phyloP scores from a whole-genome alignment of 306 rosid species.

The Ziziphus jujuba region DNA sequence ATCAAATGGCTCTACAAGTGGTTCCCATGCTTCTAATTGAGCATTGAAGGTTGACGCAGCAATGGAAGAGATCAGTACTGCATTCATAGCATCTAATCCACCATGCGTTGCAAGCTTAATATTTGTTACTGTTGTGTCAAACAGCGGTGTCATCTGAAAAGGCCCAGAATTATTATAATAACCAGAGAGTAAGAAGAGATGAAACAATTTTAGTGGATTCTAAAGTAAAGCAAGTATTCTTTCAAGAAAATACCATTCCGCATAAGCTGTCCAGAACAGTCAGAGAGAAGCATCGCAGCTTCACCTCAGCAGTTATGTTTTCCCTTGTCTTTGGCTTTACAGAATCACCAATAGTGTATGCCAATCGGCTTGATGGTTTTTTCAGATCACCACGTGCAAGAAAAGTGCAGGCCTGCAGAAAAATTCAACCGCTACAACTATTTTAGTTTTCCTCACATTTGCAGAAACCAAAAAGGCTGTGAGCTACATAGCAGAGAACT shows the following conservation, averaged over 20 bases:
- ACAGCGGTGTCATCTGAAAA: conserved; percentile 87
- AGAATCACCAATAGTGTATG: conserved; percentile 76
- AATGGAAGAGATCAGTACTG: conserved; percentile 85
- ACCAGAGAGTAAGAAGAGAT: conserved; percentile 6
- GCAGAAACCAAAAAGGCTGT: neutral
- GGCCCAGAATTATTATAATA: conserved; percentile 19
- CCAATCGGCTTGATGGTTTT: conserved; percentile 79
- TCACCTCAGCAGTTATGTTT: conserved; percentile 88
- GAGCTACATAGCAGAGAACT: conserved; percentile 2
- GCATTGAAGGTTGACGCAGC: conserved; percentile 97
- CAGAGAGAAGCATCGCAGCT: conserved; percentile 79
- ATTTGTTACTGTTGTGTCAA: conserved; percentile 84
- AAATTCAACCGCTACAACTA: conserved; percentile 17
- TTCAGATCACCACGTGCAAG: conserved; percentile 88
- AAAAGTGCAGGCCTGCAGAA: conserved; percentile 84
- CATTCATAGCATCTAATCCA: conserved; percentile 81
- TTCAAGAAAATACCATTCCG: conserved; percentile 69
- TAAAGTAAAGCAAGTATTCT: neutral
- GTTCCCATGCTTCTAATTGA: conserved; percentile 97
- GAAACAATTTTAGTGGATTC: conserved; percentile 23
- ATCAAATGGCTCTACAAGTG: conserved; percentile 94
- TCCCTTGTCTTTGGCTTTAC: conserved; percentile 81
- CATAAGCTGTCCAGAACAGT: conserved; percentile 88
- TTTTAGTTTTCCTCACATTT: neutral
- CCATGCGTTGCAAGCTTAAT: conserved; percentile 96